These are phyloP conservation scores for Brasilioporus rufonigricans DNA, from an alignment of 768 basidiomycete species.

Conservation along the genomic window DNA sequence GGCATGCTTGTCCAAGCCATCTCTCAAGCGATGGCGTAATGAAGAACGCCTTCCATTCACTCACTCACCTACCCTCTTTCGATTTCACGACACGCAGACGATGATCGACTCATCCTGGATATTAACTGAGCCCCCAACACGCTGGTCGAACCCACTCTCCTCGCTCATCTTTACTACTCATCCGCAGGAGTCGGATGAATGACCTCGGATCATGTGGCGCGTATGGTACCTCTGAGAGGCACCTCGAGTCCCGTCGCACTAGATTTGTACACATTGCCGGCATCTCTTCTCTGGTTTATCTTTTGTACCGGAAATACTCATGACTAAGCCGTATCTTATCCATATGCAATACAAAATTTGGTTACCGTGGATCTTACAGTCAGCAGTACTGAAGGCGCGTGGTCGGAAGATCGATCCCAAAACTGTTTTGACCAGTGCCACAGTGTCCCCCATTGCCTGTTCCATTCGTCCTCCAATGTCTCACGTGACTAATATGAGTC, in stretches of 20 bases:
- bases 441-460: no score
- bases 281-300: background rate
- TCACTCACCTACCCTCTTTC: constrained; percentile 8
- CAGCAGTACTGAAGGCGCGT: no score
- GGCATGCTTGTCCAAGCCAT: constrained; percentile 36
- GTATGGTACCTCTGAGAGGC: constrained; percentile 16
- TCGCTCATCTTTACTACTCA: background rate
- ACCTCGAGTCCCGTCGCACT: background rate
- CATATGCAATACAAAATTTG: background rate
- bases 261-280: background rate
- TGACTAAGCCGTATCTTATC: constrained; percentile 1
- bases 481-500: no score
- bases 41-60: constrained; percentile 5
- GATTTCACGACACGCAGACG: constrained; percentile 1
- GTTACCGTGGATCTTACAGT: no score
- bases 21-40: constrained; percentile 23
- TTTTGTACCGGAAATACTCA: background rate
- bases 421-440: no score
- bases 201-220: background rate
- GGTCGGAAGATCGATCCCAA: no score
- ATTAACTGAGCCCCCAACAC: background rate
- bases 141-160: constrained; percentile 10
- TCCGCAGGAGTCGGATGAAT: constrained; percentile 17
- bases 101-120: constrained; percentile 23
- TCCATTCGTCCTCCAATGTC: no score